phyloP scores from a whole-genome alignment of 129 eudicot genomes.

The Rutidosis leptorrhynchoides region DNA sequence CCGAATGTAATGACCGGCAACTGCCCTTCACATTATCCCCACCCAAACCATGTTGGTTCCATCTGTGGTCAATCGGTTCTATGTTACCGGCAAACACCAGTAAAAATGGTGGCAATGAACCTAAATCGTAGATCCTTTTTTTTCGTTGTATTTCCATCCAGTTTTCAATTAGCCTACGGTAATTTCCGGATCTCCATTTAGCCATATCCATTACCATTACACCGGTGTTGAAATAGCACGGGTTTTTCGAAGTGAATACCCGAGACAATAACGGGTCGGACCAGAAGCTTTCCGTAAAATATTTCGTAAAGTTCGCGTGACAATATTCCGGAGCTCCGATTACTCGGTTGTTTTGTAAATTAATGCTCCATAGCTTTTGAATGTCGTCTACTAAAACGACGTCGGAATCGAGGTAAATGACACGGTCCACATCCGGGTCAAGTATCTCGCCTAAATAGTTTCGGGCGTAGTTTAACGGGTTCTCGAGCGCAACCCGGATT shows the following conservation, averaged over 20 bases:
- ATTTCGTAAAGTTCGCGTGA: constrained; percentile 73
- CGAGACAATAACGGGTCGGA: constrained; percentile 61
- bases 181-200: constrained; percentile 58
- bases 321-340: constrained; percentile 95
- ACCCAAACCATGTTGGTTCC: constrained; percentile 92
- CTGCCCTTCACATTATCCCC: constrained; percentile 87
- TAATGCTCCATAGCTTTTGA: constrained; percentile 57
- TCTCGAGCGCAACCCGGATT: constrained; percentile 64
- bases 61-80: constrained; percentile 72
- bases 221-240: constrained; percentile 90
- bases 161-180: constrained; percentile 46
- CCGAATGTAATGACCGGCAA: constrained; percentile 71
- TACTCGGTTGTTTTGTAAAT: constrained; percentile 31
- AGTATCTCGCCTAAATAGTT: constrained; percentile 79
- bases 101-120: constrained; percentile 78
- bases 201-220: constrained; percentile 89
- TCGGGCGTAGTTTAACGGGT: constrained; percentile 91
- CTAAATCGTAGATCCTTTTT: constrained; percentile 72
- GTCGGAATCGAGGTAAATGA: constrained; percentile 83
- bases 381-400: constrained; percentile 71
- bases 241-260: constrained; percentile 35
- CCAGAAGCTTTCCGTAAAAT: constrained; percentile 75
- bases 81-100: constrained; percentile 68
- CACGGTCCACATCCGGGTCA: constrained; percentile 71
- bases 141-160: constrained; percentile 82